These are phyloP conservation scores for Plenodomus biglobosus DNA, from an alignment of 2,329 filamentous ascomycete genomes.

Conservation along the genomic window DNA sequence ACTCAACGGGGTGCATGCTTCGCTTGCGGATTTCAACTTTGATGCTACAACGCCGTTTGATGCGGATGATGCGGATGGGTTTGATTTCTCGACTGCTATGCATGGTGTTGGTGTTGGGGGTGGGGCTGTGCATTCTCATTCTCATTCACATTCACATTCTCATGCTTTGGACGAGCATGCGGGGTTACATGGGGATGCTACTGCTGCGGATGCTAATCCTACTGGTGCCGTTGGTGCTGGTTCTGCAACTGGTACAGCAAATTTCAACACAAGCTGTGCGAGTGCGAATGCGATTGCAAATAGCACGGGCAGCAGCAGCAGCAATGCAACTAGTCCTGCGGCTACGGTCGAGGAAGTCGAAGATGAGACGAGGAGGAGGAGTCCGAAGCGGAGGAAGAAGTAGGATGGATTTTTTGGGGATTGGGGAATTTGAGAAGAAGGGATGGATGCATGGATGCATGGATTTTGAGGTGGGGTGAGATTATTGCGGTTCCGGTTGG, in stretches of 20 bases:
- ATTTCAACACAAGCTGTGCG: too few species aligned
- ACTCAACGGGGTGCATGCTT: too few species aligned
- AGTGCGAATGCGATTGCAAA: conserved; percentile 39
- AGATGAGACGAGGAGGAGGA: conserved; percentile 32
- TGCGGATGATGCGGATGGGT: conserved; percentile 5
- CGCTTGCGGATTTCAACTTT: conserved; percentile 33
- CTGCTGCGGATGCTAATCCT: neutral
- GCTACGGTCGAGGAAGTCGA: conserved; percentile 42
- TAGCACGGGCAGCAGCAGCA: conserved; percentile 45
- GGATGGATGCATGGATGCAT: too few species aligned
- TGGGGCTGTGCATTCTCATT: neutral
- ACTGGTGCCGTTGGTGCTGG: neutral
- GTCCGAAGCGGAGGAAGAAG: conserved; percentile 34
- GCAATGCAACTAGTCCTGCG: conserved; percentile 43
- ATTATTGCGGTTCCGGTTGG: too few species aligned
- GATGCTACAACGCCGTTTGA: conserved; percentile 16
- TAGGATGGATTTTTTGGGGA: too few species aligned
- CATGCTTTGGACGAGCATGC: neutral
- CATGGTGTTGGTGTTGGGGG: conserved; percentile 12
- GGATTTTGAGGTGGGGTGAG: too few species aligned
- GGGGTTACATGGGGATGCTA: neutral
- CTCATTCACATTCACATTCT: neutral
- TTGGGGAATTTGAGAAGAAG: too few species aligned
- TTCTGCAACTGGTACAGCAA: neutral
- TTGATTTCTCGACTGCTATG: conserved; percentile 9